These are phyloP conservation scores for Rhododendron mucronatum DNA, from an alignment of 148 eudicot species.

Conservation along the genomic window DNA sequence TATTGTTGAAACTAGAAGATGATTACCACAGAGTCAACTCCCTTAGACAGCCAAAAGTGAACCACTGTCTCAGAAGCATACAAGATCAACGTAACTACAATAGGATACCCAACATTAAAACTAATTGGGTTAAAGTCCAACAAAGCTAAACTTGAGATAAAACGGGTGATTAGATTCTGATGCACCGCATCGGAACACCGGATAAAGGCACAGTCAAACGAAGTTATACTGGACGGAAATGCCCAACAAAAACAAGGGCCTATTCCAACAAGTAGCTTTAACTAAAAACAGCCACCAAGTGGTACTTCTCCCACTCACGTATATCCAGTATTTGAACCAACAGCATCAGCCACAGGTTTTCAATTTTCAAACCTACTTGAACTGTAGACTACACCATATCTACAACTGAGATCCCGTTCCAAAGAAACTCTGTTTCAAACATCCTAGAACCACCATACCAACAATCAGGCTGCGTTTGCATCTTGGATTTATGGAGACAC, in stretches of 20 bases:
- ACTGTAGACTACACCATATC: constrained; percentile 11
- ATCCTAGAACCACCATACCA: background rate
- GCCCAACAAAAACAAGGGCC: constrained; percentile 28
- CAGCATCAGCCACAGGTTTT: background rate
- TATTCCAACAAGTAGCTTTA: constrained; percentile 2
- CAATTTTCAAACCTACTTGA: background rate
- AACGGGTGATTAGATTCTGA: background rate
- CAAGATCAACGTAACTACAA: background rate
- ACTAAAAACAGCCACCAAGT: constrained; percentile 7
- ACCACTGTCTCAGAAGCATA: background rate
- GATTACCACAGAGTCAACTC: background rate
- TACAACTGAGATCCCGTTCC: constrained; percentile 7
- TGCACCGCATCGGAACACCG: background rate
- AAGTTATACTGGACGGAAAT: constrained; percentile 8
- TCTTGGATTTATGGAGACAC: background rate
- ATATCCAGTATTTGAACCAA: constrained; percentile 5
- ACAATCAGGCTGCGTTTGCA: background rate
- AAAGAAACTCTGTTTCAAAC: background rate
- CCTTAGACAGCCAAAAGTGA: background rate
- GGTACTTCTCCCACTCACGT: constrained; percentile 7
- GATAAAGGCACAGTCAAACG: background rate
- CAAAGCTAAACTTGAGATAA: background rate
- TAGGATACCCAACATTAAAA: constrained; percentile 1
- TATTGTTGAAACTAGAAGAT: background rate
- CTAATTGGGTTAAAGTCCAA: constrained; percentile 7